Base-by-base conservation (phyloP, 2,329 filamentous ascomycete genomes). In the Diatrype stigma region DNA sequence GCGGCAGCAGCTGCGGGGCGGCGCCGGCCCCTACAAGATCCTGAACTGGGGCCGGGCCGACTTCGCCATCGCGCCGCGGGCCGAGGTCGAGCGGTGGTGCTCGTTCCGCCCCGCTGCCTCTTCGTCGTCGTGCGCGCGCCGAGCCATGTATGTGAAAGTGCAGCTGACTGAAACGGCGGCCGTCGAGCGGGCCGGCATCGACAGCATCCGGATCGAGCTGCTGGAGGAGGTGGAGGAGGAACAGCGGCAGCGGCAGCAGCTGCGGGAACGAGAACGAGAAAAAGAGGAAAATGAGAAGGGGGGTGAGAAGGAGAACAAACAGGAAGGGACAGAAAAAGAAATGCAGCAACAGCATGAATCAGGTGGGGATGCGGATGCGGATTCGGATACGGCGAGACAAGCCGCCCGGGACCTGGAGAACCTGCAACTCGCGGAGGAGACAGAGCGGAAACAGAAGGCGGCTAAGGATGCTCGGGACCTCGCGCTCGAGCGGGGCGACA, bases 51-150 rank as follows among this genome's bases (percentile, higher is more conserved):
- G 67, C 68, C 73, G 68, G 12, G 78, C 77, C 49, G 78, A 82
- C 50, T 82, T 83, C 49, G 79, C 78, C 56, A 86, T 96, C 45
- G 84, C 95, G 23, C 79, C 82, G 52, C 82, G 79, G 48, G 82
- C 84, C 57, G 84, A 90, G 63, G 70, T 92, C 16, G 89, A 94
- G 71, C 87, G 85, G 70, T 99, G 91, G 90, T 99, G 94, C 69
- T 89, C 86, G 0, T 78, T 86, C 49, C 78, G 77, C 6, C 12
- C 6, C 34, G 34, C n/a, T n/a, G n/a, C n/a, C n/a, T n/a, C n/a
- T n/a, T n/a, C n/a, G n/a, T n/a, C n/a, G 34, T 16, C 6, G 37
- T 99, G 94, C 71, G 89, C 89, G 2, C 81, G 83, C 57, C 80
- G 89, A 46, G 91, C 89, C 2, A 76, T 96, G 58, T 96, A 91